A percentile compares a stretch with the other conserved stretches of the same genome.
phyloP scores from a whole-genome alignment of 768 basidiomycete species.

The Amanita subjunquillea region DNA sequence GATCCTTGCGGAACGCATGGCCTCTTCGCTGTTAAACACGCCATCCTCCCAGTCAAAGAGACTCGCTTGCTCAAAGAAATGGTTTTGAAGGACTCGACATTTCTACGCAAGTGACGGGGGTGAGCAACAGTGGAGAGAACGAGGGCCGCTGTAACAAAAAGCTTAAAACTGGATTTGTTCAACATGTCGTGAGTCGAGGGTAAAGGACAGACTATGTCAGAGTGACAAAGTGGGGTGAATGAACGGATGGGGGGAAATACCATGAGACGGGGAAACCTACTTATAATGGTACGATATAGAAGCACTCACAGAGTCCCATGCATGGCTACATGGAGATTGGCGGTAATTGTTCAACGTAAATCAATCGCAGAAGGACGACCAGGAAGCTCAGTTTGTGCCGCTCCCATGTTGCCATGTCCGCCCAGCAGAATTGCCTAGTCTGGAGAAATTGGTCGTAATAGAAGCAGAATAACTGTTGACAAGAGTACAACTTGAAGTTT shows the following conservation, averaged over 20 bases:
- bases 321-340: no score
- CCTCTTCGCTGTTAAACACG: slow-evolving; percentile 9
- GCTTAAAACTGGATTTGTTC: not conserved
- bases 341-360: no score
- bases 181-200: not conserved
- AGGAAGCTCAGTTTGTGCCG: no score
- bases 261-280: not conserved
- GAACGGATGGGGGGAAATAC: not conserved
- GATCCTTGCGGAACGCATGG: slow-evolving; percentile 7
- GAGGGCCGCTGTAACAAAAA: not conserved
- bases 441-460: no score
- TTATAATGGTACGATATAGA: slow-evolving; percentile 6
- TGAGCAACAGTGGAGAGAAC: not conserved
- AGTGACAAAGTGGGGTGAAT: not conserved
- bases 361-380: no score
- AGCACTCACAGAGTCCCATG: no score
- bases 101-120: not conserved
- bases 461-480: no score
- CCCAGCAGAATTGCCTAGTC: no score
- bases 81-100: not conserved
- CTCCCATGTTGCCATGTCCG: no score
- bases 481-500: no score
- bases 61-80: not conserved
- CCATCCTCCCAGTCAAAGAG: not conserved
- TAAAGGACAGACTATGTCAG: not conserved